Evolutionary conservation across 2,329 filamentous ascomycete species (phyloP).

Genomic region (Stachybotrys elegans): DNA sequence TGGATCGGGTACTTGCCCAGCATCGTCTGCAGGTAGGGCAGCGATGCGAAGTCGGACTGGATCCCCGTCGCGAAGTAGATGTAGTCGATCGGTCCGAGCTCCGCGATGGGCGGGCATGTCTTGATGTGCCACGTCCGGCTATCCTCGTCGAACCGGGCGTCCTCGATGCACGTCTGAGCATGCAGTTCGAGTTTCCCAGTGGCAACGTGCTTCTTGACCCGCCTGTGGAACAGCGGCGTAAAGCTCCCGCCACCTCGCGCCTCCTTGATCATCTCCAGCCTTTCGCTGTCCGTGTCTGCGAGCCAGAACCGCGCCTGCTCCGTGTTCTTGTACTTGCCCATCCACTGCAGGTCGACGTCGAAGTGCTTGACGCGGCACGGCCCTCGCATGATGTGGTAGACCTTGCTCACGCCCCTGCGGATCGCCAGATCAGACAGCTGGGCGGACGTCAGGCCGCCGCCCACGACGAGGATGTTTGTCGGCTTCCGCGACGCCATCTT

Average conservation of each 20-base stretch:
- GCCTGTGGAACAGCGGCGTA: conserved; percentile 62
- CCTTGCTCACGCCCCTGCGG: conserved; percentile 58
- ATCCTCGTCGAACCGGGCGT: conserved; percentile 42
- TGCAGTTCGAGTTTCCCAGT: conserved; percentile 48
- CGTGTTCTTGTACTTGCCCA: conserved; percentile 75
- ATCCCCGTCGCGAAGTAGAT: conserved; percentile 75
- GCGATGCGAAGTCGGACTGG: conserved; percentile 52
- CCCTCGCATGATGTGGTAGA: conserved; percentile 66
- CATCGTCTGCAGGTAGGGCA: conserved; percentile 59
- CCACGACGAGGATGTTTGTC: conserved; percentile 67
- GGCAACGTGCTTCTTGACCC: conserved; percentile 56
- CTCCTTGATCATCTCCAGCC: conserved; percentile 57
- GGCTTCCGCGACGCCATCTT: conserved; percentile 44
- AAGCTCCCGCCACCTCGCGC: conserved; percentile 75
- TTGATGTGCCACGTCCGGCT: conserved; percentile 33
- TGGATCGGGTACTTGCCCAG: conserved; percentile 55
- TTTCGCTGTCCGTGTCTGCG: conserved; percentile 65
- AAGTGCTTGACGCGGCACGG: conserved; percentile 64
- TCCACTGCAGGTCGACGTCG: conserved; percentile 72
- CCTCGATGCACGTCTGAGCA: conserved; percentile 50
- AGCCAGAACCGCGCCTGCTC: conserved; percentile 75
- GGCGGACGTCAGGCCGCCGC: conserved; percentile 71
- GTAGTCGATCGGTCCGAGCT: conserved; percentile 57
- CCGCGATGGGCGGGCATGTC: conserved; percentile 46
- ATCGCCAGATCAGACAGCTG: conserved; percentile 67